phyloP scores from a whole-genome alignment of 2,329 filamentous ascomycete species.

The Alternaria sp. region DNA sequence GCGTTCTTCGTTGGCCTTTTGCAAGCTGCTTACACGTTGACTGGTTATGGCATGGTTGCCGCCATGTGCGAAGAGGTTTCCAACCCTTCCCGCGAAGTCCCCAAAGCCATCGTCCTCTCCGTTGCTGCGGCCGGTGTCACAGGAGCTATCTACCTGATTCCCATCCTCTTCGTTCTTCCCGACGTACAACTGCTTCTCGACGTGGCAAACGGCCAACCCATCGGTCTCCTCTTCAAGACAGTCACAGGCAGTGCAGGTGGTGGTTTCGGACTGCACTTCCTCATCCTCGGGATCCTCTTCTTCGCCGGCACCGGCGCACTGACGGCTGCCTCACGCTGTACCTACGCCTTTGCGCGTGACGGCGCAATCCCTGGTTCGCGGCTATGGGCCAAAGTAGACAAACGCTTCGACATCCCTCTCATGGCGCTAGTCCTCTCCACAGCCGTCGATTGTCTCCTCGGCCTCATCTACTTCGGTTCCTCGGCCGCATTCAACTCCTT shows the following conservation, averaged over 20 bases:
- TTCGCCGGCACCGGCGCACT: constrained; percentile 79
- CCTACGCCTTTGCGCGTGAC: constrained; percentile 78
- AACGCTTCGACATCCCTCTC: constrained; percentile 72
- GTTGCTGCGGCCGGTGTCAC: constrained; percentile 73
- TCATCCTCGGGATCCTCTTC: constrained; percentile 78
- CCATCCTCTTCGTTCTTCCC: constrained; percentile 78
- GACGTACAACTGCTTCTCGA: constrained; percentile 69
- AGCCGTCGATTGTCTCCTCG: constrained; percentile 72
- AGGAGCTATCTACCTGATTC: constrained; percentile 73
- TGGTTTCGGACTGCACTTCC: constrained; percentile 77
- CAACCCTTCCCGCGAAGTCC: constrained; percentile 72
- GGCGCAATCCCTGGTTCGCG: constrained; percentile 75
- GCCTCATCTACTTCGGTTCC: constrained; percentile 81
- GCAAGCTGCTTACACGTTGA: constrained; percentile 69
- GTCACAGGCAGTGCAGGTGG: constrained; percentile 76
- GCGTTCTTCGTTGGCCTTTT: constrained; percentile 76
- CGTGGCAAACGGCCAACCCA: constrained; percentile 76
- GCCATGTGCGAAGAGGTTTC: constrained; percentile 78
- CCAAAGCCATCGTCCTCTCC: constrained; percentile 74
- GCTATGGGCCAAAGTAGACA: constrained; percentile 72
- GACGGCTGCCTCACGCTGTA: constrained; percentile 77
- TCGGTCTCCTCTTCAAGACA: constrained; percentile 77
- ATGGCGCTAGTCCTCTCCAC: constrained; percentile 74
- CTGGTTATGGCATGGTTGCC: constrained; percentile 75
- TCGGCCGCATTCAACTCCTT: constrained; percentile 81